These are phyloP conservation scores for Candida vaughaniae DNA, from an alignment of 805 yeast genomes.

Conservation along the genomic window DNA sequence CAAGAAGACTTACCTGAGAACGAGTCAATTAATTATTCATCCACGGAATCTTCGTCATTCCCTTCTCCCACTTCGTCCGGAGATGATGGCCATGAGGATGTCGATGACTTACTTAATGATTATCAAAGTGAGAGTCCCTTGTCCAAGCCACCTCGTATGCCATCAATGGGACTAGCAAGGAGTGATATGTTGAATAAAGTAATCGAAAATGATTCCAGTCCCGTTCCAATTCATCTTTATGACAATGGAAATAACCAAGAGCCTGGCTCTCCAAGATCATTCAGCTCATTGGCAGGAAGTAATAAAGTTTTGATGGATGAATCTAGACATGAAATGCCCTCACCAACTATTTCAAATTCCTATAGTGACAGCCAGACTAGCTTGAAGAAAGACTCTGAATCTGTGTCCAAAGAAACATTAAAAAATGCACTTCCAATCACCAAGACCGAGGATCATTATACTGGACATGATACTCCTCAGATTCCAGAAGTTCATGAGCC, in stretches of 20 bases:
- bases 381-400: too few species aligned
- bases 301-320: constrained; percentile 4
- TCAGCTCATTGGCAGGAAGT: constrained; percentile 8
- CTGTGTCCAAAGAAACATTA: too few species aligned
- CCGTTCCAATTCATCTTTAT: not conserved
- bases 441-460: too few species aligned
- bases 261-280: not conserved
- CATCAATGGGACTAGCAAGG: constrained; percentile 1
- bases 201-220: not conserved
- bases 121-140: constrained; percentile 14
- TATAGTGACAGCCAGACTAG: too few species aligned
- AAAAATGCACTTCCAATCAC: too few species aligned
- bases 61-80: constrained; percentile 9
- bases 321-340: not conserved
- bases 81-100: constrained; percentile 7
- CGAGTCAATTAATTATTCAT: constrained; percentile 5
- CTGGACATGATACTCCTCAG: too few species aligned
- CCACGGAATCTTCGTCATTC: constrained; percentile 7
- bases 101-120: constrained; percentile 15
- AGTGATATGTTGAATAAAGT: not conserved
- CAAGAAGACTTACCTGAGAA: not conserved
- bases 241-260: not conserved
- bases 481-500: too few species aligned
- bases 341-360: not conserved
- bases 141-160: constrained; percentile 4